phyloP scores from a whole-genome alignment of 306 rosid genomes.

The Ammopiptanthus mongolicus region DNA sequence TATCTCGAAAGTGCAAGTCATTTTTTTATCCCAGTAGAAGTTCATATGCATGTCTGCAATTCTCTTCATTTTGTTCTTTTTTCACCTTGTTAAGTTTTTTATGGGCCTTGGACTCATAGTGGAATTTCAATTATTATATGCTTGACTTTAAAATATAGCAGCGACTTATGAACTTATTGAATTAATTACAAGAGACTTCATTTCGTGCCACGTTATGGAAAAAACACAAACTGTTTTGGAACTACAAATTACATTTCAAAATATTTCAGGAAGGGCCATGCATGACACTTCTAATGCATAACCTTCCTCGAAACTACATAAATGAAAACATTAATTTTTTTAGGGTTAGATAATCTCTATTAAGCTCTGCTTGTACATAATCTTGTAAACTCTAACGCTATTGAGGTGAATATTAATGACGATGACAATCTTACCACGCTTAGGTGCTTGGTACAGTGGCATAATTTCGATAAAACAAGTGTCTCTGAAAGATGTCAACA shows the following conservation, averaged over 20 bases:
- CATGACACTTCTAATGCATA: neutral
- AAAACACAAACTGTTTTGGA: neutral
- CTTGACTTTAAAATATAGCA: neutral
- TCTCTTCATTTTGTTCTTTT: neutral
- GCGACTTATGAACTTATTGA: neutral
- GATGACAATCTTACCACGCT: conserved; percentile 43
- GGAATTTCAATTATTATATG: neutral
- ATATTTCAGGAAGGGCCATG: neutral
- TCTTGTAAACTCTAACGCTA: neutral
- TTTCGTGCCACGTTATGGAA: neutral
- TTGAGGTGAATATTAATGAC: neutral
- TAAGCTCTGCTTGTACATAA: neutral
- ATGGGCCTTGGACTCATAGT: neutral
- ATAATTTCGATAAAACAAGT: conserved; percentile 71
- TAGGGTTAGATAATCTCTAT: neutral
- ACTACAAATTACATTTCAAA: neutral
- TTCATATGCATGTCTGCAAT: neutral
- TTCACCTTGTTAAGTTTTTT: neutral
- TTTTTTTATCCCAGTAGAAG: neutral
- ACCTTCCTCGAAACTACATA: neutral
- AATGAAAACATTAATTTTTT: neutral
- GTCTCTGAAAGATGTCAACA: conserved; percentile 78
- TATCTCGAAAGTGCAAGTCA: neutral
- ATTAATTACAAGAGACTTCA: neutral
- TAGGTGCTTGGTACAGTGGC: conserved; percentile 47